Conservation (phyloP, 192 early-diverging fungal species). For the Linnemannia hyalina region DNA sequence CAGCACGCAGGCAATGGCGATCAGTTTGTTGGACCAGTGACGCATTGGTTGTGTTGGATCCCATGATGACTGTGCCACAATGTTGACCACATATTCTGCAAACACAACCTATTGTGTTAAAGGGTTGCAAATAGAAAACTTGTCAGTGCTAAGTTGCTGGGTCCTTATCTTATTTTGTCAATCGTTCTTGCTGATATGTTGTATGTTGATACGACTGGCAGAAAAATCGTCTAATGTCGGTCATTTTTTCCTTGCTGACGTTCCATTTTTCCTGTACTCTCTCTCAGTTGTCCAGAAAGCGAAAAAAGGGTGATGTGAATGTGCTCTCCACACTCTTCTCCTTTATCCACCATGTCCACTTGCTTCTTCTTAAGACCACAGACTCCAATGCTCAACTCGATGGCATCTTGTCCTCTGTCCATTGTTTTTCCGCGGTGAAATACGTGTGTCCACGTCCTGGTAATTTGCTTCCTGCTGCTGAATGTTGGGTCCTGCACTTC, state of each 20-base stretch:
- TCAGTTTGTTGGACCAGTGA: slow-evolving; percentile 62
- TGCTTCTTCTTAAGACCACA: neutral
- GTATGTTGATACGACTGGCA: neutral
- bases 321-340: neutral
- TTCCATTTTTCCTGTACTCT: neutral
- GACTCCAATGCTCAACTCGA: too few species aligned
- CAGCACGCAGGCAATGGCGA: slow-evolving; percentile 72
- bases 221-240: neutral
- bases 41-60: slow-evolving; percentile 53
- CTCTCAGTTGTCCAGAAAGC: neutral
- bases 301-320: neutral
- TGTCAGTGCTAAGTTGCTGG: neutral
- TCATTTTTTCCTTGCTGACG: neutral
- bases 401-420: neutral
- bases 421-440: neutral
- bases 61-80: slow-evolving; percentile 70
- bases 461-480: too few species aligned
- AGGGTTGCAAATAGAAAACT: neutral
- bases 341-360: too few species aligned
- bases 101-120: slow-evolving; percentile 63
- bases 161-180: neutral
- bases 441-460: too few species aligned
- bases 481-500: too few species aligned
- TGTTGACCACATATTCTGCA: slow-evolving; percentile 82
- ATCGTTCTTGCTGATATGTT: neutral